Percentiles rank a stretch among this genome's conserved stretches.
Conservation (phyloP, 1,284 basidiomycete species). For the Cutaneotrichosporon arboriforme region DNA sequence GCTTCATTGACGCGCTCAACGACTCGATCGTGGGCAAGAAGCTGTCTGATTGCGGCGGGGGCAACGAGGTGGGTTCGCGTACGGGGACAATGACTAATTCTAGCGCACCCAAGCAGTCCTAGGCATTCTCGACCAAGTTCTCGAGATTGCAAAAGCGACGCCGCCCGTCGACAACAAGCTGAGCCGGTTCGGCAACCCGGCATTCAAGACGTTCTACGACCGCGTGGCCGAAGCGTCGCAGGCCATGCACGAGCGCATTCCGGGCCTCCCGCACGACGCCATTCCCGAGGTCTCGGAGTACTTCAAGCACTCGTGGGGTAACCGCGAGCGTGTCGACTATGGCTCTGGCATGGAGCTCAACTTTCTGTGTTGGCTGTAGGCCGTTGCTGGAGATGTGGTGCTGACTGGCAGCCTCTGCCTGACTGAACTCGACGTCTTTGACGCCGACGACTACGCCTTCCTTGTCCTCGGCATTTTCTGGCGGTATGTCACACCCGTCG, state of each 20-base stretch:
- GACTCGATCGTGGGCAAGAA: conserved; percentile 69
- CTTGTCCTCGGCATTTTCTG: conserved; percentile 86
- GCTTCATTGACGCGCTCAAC: conserved; percentile 73
- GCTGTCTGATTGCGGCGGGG: conserved; percentile 60
- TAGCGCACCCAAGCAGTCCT: conserved; percentile 64
- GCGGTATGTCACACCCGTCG: conserved; percentile 53
- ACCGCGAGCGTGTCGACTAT: conserved; percentile 87
- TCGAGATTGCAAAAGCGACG: conserved; percentile 60
- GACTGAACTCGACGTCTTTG: conserved; percentile 64
- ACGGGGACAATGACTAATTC: conserved; percentile 7
- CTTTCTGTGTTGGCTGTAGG: conserved; percentile 93
- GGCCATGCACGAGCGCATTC: conserved; percentile 54
- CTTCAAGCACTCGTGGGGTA: conserved; percentile 86
- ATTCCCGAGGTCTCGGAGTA: conserved; percentile 69
- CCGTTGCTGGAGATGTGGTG: not conserved
- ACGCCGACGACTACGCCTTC: conserved; percentile 63
- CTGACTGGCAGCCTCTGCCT: conserved; percentile 65
- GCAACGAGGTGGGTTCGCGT: conserved; percentile 55
- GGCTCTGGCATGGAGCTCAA: conserved; percentile 99
- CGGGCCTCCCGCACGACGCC: conserved; percentile 57
- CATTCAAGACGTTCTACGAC: conserved; percentile 88
- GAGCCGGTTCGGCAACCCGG: conserved; percentile 95
- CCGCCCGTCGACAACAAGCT: conserved; percentile 86
- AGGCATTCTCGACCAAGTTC: conserved; percentile 61
- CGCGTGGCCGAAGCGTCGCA: conserved; percentile 61